These are phyloP conservation scores for Venustampulla echinocandica DNA, from an alignment of 495 filamentous ascomycete genomes.

Conservation along the genomic window DNA sequence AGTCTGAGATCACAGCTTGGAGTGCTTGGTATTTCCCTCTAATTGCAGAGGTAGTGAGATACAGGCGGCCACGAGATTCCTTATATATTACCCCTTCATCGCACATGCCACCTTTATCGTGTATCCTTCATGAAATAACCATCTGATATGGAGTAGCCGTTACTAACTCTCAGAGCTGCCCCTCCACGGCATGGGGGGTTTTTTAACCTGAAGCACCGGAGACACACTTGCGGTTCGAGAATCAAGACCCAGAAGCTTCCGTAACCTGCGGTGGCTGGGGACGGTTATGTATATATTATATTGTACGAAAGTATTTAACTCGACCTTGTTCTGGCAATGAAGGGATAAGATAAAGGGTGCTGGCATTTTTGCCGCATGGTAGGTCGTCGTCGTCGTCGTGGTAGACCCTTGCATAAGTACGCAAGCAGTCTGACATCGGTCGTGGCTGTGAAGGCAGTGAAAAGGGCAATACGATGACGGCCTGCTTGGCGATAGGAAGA, in stretches of 20 bases:
- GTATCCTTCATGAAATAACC: too few relatives aligned
- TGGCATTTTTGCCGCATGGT: neutral
- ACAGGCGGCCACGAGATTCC: too few relatives aligned
- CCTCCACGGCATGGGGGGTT: too few relatives aligned
- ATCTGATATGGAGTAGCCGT: too few relatives aligned
- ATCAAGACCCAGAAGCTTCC: neutral
- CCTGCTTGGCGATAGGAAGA: constrained; percentile 26
- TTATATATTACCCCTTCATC: too few relatives aligned
- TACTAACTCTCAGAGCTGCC: too few relatives aligned
- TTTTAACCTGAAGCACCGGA: constrained; percentile 17
- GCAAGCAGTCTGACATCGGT: constrained; percentile 10
- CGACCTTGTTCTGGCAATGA: neutral
- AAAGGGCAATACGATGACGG: constrained; percentile 2
- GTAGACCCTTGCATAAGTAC: constrained; percentile 19
- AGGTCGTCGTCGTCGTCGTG: neutral
- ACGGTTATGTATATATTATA: neutral
- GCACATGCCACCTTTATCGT: too few relatives aligned
- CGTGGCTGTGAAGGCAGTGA: neutral
- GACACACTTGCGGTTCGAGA: constrained; percentile 14
- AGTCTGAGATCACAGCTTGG: too few relatives aligned
- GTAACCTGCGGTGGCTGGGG: neutral
- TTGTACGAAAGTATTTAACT: constrained; percentile 4
- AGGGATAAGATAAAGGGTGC: too few relatives aligned
- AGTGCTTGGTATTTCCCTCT: too few relatives aligned
- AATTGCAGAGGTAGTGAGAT: too few relatives aligned